Percentiles rank a stretch among this genome's conserved stretches.
phyloP scores from a whole-genome alignment of 805 yeast species.

The Wickerhamomyces bisporus region DNA sequence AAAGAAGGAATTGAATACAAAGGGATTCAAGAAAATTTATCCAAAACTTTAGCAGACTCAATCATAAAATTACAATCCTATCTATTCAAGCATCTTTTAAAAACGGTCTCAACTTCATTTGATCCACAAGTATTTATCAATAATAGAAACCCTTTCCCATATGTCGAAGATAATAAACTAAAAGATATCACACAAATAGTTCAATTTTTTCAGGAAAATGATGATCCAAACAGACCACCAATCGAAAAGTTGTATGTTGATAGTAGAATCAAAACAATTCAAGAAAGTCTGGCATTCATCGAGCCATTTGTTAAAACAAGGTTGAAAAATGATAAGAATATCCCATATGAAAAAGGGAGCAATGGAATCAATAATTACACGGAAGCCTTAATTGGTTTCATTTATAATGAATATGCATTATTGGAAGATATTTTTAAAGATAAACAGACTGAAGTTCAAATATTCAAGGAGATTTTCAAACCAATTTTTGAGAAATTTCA shows the following conservation, averaged over 20 bases:
- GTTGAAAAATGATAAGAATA: slow-evolving; percentile 29
- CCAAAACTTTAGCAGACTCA: slow-evolving; percentile 48
- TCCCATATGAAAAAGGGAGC: slow-evolving; percentile 56
- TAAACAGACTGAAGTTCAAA: slow-evolving; percentile 22
- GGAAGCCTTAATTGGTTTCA: slow-evolving; percentile 43
- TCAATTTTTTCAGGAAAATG: slow-evolving; percentile 37
- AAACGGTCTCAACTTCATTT: slow-evolving; percentile 35
- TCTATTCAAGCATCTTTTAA: slow-evolving; percentile 38
- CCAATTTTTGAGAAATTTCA: slow-evolving; percentile 31
- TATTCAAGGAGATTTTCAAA: slow-evolving; percentile 29
- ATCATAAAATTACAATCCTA: slow-evolving; percentile 49
- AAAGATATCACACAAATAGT: slow-evolving; percentile 37
- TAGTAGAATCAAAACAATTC: slow-evolving; percentile 37
- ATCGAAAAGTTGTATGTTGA: slow-evolving; percentile 32
- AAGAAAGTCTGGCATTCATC: slow-evolving; percentile 38
- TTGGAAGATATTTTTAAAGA: slow-evolving; percentile 37
- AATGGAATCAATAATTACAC: slow-evolving; percentile 53
- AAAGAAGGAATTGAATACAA: slow-evolving; percentile 40
- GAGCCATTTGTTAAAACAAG: slow-evolving; percentile 41
- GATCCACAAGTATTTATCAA: slow-evolving; percentile 39
- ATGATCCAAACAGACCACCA: slow-evolving; percentile 15
- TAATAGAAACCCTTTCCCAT: slow-evolving; percentile 37
- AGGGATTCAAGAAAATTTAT: slow-evolving; percentile 61
- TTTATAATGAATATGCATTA: slow-evolving; percentile 46
- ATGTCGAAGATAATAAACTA: slow-evolving; percentile 30